Evolutionary conservation across 2,329 filamentous ascomycete species (phyloP).

Genomic region (Thelonectria blattea): DNA sequence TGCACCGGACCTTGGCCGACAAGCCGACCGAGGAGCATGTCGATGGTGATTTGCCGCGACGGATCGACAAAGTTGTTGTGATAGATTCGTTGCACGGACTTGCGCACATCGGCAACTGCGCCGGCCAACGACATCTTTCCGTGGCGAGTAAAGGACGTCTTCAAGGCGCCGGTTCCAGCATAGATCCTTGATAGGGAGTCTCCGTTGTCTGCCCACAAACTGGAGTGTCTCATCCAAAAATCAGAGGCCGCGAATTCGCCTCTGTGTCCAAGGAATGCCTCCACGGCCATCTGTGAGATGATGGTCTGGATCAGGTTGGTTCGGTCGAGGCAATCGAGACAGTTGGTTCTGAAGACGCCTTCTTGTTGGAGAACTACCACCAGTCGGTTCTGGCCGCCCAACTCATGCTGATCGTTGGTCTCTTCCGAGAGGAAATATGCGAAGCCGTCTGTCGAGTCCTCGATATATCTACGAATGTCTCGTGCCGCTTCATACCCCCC

Average conservation of each 20-base stretch:
- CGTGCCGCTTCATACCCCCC: constrained; percentile 90
- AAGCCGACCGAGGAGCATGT: constrained; percentile 85
- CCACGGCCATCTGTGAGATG: constrained; percentile 90
- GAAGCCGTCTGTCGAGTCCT: constrained; percentile 82
- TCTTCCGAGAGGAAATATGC: constrained; percentile 90
- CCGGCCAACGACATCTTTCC: constrained; percentile 97
- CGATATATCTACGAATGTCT: constrained; percentile 79
- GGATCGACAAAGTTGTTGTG: constrained; percentile 99
- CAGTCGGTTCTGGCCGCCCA: constrained; percentile 51
- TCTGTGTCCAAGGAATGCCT: constrained; percentile 79
- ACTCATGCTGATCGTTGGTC: constrained; percentile 59
- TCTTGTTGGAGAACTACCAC: constrained; percentile 87
- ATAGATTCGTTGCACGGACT: constrained; percentile 91
- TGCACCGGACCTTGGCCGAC: constrained; percentile 84
- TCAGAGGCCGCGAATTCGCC: constrained; percentile 74
- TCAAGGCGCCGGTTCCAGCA: constrained; percentile 92
- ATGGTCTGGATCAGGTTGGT: constrained; percentile 97
- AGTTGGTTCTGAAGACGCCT: constrained; percentile 95
- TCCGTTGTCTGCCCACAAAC: constrained; percentile 95
- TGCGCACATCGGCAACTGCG: constrained; percentile 91
- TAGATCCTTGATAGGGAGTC: constrained; percentile 95
- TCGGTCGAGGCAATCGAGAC: constrained; percentile 91
- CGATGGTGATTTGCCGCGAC: constrained; percentile 89
- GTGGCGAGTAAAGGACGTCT: constrained; percentile 90
- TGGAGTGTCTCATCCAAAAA: constrained; percentile 92